These are phyloP conservation scores for Entophlyctis helioformis DNA, from an alignment of 192 early-diverging fungal species.

Conservation along the genomic window DNA sequence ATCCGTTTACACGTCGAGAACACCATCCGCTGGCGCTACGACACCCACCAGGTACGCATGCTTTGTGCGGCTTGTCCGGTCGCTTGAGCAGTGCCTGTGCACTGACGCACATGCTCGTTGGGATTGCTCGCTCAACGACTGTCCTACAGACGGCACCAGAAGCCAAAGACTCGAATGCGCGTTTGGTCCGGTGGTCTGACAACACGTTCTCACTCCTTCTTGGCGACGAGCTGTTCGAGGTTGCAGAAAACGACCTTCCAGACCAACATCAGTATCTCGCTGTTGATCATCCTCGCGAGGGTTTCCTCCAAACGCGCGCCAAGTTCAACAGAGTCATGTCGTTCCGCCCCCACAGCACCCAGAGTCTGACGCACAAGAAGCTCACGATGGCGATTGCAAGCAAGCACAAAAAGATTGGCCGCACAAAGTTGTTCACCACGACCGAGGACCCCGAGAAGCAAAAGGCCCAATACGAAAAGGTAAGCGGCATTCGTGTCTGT, in stretches of 20 bases:
- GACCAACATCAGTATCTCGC: conserved; percentile 58
- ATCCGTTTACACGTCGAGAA: conserved; percentile 47
- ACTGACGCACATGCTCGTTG: not conserved
- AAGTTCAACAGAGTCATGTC: conserved; percentile 47
- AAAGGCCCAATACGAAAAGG: too few species aligned
- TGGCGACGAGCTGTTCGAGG: conserved; percentile 65
- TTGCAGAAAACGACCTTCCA: conserved; percentile 33
- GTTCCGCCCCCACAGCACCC: conserved; percentile 50
- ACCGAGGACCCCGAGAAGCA: too few species aligned
- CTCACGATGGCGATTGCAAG: conserved; percentile 55
- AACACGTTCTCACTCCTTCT: conserved; percentile 58
- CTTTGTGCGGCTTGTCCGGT: not conserved
- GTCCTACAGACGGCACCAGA: not conserved
- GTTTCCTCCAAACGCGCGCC: conserved; percentile 55
- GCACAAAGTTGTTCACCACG: conserved; percentile 43
- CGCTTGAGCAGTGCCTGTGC: not conserved
- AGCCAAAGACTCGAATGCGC: conserved; percentile 60
- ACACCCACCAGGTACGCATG: not conserved
- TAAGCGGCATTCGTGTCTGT: too few species aligned
- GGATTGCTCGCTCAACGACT: not conserved
- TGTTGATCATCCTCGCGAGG: conserved; percentile 34
- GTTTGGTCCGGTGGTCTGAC: conserved; percentile 69
- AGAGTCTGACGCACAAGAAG: conserved; percentile 47
- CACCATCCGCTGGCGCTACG: conserved; percentile 66
- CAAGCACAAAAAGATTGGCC: conserved; percentile 48